Conservation (phyloP, 1,284 basidiomycete species). For the Lentinus polychrous region DNA sequence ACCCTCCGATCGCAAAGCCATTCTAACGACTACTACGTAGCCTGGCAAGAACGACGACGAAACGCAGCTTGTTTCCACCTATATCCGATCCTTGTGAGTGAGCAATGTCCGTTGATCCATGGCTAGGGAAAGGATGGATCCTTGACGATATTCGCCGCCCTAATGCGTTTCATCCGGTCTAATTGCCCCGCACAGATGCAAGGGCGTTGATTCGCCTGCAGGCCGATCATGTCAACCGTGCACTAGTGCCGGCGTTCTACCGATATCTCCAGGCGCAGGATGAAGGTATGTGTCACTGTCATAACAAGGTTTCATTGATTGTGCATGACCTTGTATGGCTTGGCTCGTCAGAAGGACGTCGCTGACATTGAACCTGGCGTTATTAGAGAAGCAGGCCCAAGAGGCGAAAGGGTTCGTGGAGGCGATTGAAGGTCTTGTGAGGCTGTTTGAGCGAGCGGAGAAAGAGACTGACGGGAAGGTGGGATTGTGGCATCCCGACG, state of each 20-base stretch:
- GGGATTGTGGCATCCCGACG: constrained; percentile 52
- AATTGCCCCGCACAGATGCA: constrained; percentile 37
- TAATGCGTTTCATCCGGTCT: neutral
- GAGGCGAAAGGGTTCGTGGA: constrained; percentile 50
- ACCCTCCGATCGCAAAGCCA: too few species aligned
- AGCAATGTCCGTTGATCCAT: too few species aligned
- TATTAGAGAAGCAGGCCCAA: constrained; percentile 44
- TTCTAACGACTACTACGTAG: constrained; percentile 30
- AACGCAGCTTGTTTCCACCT: constrained; percentile 50
- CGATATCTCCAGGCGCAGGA: constrained; percentile 74
- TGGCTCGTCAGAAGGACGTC: too few species aligned
- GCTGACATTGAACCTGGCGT: constrained; percentile 4
- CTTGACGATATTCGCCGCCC: neutral
- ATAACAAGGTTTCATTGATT: neutral
- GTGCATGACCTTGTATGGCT: neutral
- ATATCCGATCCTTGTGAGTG: constrained; percentile 51
- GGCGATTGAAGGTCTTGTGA: constrained; percentile 48
- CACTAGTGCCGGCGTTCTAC: constrained; percentile 71
- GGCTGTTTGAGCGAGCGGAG: constrained; percentile 53
- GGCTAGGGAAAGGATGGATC: too few species aligned
- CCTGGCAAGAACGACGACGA: constrained; percentile 37
- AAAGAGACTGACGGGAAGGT: constrained; percentile 34
- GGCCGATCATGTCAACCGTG: constrained; percentile 59
- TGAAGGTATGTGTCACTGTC: constrained; percentile 14
- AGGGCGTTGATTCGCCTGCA: constrained; percentile 63